phyloP scores from a whole-genome alignment of 495 filamentous ascomycete species.

The Beverwykella pulmonaria region DNA sequence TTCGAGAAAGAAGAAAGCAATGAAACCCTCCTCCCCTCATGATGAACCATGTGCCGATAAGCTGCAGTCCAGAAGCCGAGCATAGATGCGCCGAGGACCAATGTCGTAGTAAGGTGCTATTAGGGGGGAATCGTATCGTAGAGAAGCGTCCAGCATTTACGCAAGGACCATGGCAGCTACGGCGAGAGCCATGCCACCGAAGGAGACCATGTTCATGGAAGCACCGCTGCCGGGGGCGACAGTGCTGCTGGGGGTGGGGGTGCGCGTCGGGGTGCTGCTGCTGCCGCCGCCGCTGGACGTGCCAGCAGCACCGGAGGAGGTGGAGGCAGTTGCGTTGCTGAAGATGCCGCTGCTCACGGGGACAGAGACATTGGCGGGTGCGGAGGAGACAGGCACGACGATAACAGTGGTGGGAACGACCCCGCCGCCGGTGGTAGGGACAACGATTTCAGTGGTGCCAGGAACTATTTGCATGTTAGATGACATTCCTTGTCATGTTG shows the following conservation, averaged over 20 bases:
- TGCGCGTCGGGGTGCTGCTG: constrained; percentile 1
- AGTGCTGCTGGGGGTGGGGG: constrained; percentile 4
- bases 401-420: constrained; percentile 11
- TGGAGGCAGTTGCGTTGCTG: constrained; percentile 9
- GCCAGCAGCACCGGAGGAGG: not conserved
- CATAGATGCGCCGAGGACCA: not conserved
- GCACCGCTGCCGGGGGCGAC: constrained; percentile 12
- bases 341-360: not conserved
- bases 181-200: constrained; percentile 23
- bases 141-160: constrained; percentile 6
- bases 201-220: constrained; percentile 16
- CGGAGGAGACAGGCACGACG: not conserved
- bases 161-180: constrained; percentile 18
- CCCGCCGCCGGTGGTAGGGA: not conserved
- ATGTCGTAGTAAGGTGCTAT: not conserved
- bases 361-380: not conserved
- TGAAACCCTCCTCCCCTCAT: not conserved
- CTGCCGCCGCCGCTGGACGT: not conserved
- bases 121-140: not conserved
- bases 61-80: constrained; percentile 10
- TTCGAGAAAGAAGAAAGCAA: constrained; percentile 15
- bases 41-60: not conserved
- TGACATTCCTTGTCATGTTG: not conserved
- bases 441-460: not conserved
- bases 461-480: not conserved